phyloP scores from a whole-genome alignment of 1,284 basidiomycete genomes.

The Athelia psychrophila region DNA sequence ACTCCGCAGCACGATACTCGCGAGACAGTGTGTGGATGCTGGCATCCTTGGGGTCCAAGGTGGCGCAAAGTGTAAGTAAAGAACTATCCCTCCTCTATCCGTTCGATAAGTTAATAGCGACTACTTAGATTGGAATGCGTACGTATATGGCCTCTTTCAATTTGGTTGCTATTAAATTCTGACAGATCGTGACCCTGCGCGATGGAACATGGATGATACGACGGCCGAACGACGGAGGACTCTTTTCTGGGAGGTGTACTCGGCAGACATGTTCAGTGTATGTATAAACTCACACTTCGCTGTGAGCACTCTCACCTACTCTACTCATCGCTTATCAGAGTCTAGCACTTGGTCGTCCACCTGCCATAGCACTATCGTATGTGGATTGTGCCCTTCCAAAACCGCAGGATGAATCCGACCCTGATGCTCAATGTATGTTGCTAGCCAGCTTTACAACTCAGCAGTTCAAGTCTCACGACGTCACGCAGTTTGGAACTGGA shows the following conservation, averaged over 20 bases:
- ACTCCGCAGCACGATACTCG: constrained; percentile 49
- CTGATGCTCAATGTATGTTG: constrained; percentile 26
- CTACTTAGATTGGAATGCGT: constrained; percentile 64
- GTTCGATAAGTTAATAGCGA: too few relatives aligned
- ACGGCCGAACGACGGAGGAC: constrained; percentile 51
- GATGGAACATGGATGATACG: constrained; percentile 53
- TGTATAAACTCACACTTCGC: constrained; percentile 7
- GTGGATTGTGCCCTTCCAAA: constrained; percentile 56
- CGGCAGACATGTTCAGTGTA: constrained; percentile 47
- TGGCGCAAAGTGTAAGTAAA: constrained; percentile 53
- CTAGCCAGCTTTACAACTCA: too few relatives aligned
- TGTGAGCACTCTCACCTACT: not conserved
- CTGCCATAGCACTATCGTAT: constrained; percentile 52
- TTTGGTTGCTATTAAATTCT: not conserved
- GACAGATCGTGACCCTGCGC: constrained; percentile 57
- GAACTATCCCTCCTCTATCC: too few relatives aligned
- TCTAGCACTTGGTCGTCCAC: constrained; percentile 51
- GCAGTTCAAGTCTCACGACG: constrained; percentile 26
- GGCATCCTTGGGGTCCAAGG: constrained; percentile 47
- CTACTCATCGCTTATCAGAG: constrained; percentile 29
- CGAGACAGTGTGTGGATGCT: constrained; percentile 51
- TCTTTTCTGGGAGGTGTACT: constrained; percentile 60
- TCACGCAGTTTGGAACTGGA: constrained; percentile 27
- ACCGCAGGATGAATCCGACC: constrained; percentile 29
- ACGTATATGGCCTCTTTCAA: constrained; percentile 18